Conservation (phyloP, 345 rosid genomes). For the Lepidium didymum region DNA sequence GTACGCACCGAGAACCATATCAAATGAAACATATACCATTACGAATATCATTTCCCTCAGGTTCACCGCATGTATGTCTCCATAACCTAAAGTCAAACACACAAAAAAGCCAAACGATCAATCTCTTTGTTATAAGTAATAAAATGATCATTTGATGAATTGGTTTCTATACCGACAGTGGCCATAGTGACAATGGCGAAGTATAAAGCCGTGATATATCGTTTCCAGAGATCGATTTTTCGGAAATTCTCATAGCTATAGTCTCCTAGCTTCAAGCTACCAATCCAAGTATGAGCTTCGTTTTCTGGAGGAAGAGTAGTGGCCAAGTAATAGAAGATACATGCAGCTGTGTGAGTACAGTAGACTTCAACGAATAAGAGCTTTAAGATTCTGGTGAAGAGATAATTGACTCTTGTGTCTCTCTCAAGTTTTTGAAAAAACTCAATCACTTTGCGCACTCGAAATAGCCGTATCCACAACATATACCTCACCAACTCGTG, state of each 20-base stretch:
- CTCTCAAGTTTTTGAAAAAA: slow-evolving; percentile 64
- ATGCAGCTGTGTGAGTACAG: slow-evolving; percentile 87
- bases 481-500: slow-evolving; percentile 68
- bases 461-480: slow-evolving; percentile 65
- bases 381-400: slow-evolving; percentile 66
- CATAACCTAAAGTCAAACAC: slow-evolving; percentile 60
- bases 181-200: slow-evolving; percentile 90
- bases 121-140: background rate
- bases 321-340: slow-evolving; percentile 81
- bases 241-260: slow-evolving; percentile 66
- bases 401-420: slow-evolving; percentile 68
- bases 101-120: background rate
- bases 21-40: slow-evolving; percentile 87
- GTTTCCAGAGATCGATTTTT: slow-evolving; percentile 69
- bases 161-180: slow-evolving; percentile 51
- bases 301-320: slow-evolving; percentile 57
- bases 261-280: slow-evolving; percentile 75
- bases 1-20: slow-evolving; percentile 97
- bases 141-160: background rate
- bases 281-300: slow-evolving; percentile 88
- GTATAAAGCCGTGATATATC: slow-evolving; percentile 72
- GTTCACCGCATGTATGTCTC: slow-evolving; percentile 96
- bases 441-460: slow-evolving; percentile 48
- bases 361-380: slow-evolving; percentile 71
- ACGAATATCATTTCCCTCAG: slow-evolving; percentile 93